Base-by-base conservation (phyloP, 306 rosid genomes). In the Inga leiocalycina region DNA sequence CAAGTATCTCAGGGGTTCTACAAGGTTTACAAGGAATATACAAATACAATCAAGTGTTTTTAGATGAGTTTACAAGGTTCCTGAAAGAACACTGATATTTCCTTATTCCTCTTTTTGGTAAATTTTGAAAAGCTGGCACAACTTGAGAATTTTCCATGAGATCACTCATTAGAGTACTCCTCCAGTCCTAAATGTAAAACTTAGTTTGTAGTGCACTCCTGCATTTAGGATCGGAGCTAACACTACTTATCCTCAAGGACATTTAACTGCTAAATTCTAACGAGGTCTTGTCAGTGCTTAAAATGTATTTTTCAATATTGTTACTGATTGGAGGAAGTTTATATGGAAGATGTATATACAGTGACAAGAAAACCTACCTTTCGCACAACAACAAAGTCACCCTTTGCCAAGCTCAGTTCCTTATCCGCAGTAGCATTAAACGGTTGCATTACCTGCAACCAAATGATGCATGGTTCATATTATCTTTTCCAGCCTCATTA, bases 371-470 rank as follows among this genome's bases (percentile, higher is more conserved):
- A n/a, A n/a, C n/a, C n/a, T n/a, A n/a, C n/a, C n/a, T n/a, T n/a
- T n/a, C n/a, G n/a, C n/a, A n/a, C n/a, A n/a, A n/a, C 98, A 56
- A 96, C 82, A 65, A 83, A 96, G 75, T 96, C 98, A 71, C 99
- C 99, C 77, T 88, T 93, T 27, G 97, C 87, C 89, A 96, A 90
- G 88, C 92, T 90, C 81, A 96, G 89, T 76, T 96, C 99, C 85
- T 96, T 96, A 86, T 96, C 99, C 2, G 94, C 88, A 71, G 87
- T 87, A 34, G 91, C 97, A 81, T 35, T 48, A 84, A 90, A 96
- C 52, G 92, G 75, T 90, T 92, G 99, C 80, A 84, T 74, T 66
- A 92, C 99, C 99, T 96, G 91, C 85, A 86, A 85, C 59, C 81
- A 68, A 82, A 46, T 27, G 61, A 73, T 73, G 15, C 46, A 44